Base-by-base conservation (phyloP, 1,284 basidiomycete genomes). In the Tranzscheliella williamsii region DNA sequence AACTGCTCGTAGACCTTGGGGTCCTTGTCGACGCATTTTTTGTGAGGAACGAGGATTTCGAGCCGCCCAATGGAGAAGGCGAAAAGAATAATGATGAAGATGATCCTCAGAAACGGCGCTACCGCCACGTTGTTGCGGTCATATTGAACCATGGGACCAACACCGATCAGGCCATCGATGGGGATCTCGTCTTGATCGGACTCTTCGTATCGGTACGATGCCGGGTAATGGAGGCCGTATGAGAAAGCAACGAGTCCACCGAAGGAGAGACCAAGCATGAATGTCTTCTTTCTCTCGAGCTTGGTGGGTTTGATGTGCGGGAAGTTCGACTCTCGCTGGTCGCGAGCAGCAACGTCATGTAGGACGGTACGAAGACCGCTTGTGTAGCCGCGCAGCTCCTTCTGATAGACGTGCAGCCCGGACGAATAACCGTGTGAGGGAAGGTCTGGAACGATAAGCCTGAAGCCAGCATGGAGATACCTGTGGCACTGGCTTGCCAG, bases 341-440 rank as follows among this genome's bases (percentile, higher is more conserved):
- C 72, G 30, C 65, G 57, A 2, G 27, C 29, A 1, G 67, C 70
- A 6, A 75, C 64, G 36, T 75, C 73, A 48, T 70, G 66, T 2
- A 75, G 55, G 4, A 72, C 70, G 1, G 64, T 44, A 26, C 58
- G 65, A 4, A 75, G 55, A 5, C 72, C 73, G 8, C 53, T 35
- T 7, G 63, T 65, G 43, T 70, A 74, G 5, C 57, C 61, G 5
- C 39, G 39, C 51, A 71, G 50, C 24, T 49, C 24, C 2, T 42
- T 45, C 32, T 73, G 72, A 41, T 68, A 75, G 21, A 75, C 73
- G 42, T 75, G 73, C 24, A 71, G 24, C 4, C 72, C 72, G 0
- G 72, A 70, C 3, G 73, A 75, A 36, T 67, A 74, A 17, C 73
- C 73, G 43, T 75, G 73, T 21, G 70, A 72, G 9, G 65, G 65